Base-by-base conservation (phyloP, 495 filamentous ascomycete species). In the Aspergillus cavernicola region DNA sequence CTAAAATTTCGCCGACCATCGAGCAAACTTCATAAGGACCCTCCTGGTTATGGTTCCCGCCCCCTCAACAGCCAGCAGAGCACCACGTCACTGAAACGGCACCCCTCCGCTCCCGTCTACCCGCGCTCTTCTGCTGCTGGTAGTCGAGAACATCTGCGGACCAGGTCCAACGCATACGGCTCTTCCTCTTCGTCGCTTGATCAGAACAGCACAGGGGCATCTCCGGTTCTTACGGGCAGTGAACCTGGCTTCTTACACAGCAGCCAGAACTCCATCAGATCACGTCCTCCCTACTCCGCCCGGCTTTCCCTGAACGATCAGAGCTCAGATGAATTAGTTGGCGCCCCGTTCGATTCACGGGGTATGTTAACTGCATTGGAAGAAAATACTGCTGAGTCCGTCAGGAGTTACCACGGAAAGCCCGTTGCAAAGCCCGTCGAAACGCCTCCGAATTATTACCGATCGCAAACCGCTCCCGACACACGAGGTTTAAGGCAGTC, bases 401-500 rank as follows among this genome's bases (percentile, higher is more conserved):
- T 70, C 16, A 51, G 49, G 65, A 62, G 53, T 62, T 55, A 45
- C 60, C 23, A 28, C 24, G 22, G 18, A 10, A 29, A 28, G 13
- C 41, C 41, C 6, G 41, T 11, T 54, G 62, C 59, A 44, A 77
- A 20, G 24, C n/a, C 31, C 5, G 12, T 29, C 55, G 62, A 58
- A 44, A 77, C 74, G 53, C 71, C 81, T 42, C 72, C 79, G 56
- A 73, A 72, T 10, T 71, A 72, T 10, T 71, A 79, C 37, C 76
- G 73, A 48, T 79, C 82, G 48, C 80, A 83, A 62, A 78, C 83
- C 44, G 79, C 68, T 58, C 75, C 86, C 43, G 80, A 85, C 51
- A 64, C 79, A 50, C 75, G 78, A 74, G 76, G 61, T 0, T 77
- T 96, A 50, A 82, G 88, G 63, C 88, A 91, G 61, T 92, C 91